A percentile compares a stretch with the other conserved stretches of the same genome.
phyloP scores from a whole-genome alignment of 331 rosid genomes.

The Prunus yedoensis region DNA sequence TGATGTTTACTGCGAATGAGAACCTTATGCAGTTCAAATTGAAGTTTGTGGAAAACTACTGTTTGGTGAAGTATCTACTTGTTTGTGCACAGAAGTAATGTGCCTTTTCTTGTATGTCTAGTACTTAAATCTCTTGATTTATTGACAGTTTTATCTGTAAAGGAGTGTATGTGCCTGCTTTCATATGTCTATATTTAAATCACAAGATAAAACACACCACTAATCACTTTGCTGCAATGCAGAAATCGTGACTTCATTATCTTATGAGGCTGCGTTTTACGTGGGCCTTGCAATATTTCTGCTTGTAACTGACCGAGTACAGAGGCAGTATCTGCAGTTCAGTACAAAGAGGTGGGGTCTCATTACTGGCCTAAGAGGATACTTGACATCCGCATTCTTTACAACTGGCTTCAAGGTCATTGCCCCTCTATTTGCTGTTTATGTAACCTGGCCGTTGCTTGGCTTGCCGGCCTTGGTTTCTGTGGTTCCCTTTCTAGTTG shows the following conservation, averaged over 20 bases:
- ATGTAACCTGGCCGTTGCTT: constrained; percentile 59
- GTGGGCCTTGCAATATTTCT: constrained; percentile 67
- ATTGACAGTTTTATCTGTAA: neutral
- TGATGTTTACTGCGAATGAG: neutral
- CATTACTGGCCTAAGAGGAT: constrained; percentile 90
- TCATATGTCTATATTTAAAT: neutral
- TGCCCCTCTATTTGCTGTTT: constrained; percentile 52
- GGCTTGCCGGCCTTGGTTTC: constrained; percentile 57
- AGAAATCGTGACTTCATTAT: constrained; percentile 62
- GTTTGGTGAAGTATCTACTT: neutral
- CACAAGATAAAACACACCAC: neutral
- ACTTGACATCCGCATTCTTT: constrained; percentile 57
- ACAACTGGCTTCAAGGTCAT: constrained; percentile 67
- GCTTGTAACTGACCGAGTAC: constrained; percentile 67
- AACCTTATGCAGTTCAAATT: neutral
- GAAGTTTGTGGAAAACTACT: neutral
- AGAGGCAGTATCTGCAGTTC: constrained; percentile 81
- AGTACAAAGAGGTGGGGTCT: constrained; percentile 94
- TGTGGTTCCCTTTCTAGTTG: constrained; percentile 61
- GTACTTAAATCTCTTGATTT: neutral
- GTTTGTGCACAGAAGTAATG: neutral
- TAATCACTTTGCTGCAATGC: constrained; percentile 35
- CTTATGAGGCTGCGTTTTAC: constrained; percentile 62
- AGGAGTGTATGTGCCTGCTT: neutral
- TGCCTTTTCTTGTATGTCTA: neutral